Conservation (phyloP, 768 basidiomycete genomes). For the Jaapia argillacea region DNA sequence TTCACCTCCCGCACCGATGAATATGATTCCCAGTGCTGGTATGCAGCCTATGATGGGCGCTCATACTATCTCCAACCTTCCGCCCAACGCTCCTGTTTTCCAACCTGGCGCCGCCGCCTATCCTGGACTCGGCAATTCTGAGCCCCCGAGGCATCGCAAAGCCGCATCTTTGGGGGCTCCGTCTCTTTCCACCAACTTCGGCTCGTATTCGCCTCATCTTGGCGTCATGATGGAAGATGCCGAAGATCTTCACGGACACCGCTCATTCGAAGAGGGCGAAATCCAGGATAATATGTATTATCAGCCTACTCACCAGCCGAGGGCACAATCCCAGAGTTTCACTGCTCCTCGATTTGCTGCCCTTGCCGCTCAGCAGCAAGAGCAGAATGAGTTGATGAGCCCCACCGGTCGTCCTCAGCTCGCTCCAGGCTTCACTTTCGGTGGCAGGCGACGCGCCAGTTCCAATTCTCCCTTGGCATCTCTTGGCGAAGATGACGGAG, state of each 20-base stretch:
- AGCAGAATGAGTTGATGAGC: conserved; percentile 44
- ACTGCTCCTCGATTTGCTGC: conserved; percentile 85
- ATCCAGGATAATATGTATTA: conserved; percentile 48
- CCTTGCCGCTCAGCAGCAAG: conserved; percentile 65
- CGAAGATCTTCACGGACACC: conserved; percentile 43
- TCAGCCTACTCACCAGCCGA: conserved; percentile 52
- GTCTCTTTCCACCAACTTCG: conserved; percentile 49
- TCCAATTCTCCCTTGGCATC: conserved; percentile 47
- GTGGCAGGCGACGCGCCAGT: conserved; percentile 47
- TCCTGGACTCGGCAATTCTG: conserved; percentile 34
- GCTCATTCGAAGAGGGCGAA: conserved; percentile 68
- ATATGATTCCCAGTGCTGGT: conserved; percentile 25
- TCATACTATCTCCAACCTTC: conserved; percentile 42
- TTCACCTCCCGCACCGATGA: conserved; percentile 46
- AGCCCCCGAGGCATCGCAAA: conserved; percentile 65
- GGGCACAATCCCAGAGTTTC: conserved; percentile 76
- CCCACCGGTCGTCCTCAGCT: conserved; percentile 81
- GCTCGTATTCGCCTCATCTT: conserved; percentile 69
- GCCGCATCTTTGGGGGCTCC: conserved; percentile 62
- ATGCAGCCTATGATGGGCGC: conserved; percentile 35
- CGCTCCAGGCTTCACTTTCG: conserved; percentile 89
- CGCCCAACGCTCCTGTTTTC: conserved; percentile 63
- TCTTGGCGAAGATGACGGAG: conserved; percentile 72
- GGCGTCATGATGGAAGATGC: conserved; percentile 79
- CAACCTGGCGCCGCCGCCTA: conserved; percentile 57